Conservation (phyloP, 2,329 filamentous ascomycete genomes). For the Aspergillus ochraceus region DNA sequence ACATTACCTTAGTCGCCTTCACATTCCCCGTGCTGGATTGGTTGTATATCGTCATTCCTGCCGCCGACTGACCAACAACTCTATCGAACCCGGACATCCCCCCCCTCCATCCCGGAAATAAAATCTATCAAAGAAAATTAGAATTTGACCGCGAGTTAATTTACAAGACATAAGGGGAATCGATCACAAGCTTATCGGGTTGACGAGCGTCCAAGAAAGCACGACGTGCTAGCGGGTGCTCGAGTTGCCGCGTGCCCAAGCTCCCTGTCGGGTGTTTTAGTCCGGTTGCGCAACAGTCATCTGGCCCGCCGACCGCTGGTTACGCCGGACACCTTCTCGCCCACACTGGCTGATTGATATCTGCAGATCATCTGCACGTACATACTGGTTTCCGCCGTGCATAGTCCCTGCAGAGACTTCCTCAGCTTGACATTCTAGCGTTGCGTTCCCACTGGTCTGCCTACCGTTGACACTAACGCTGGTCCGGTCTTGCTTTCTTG, state of each 20-base stretch:
- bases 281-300: constrained; percentile 31
- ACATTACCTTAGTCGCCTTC: not conserved
- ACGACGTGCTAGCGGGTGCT: constrained; percentile 13
- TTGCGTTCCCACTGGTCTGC: constrained; percentile 16
- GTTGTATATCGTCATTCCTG: constrained; percentile 6
- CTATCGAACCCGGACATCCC: not conserved
- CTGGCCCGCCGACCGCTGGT: constrained; percentile 28
- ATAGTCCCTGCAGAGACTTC: constrained; percentile 46
- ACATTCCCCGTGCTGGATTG: constrained; percentile 14
- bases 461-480: constrained; percentile 11
- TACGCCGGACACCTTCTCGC: constrained; percentile 21
- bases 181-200: constrained; percentile 25
- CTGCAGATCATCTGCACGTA: constrained; percentile 55
- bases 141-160: not conserved
- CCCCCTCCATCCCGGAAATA: not conserved
- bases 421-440: constrained; percentile 20
- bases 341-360: constrained; percentile 23
- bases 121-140: not conserved
- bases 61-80: constrained; percentile 3
- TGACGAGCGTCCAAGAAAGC: constrained; percentile 7
- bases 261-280: constrained; percentile 21
- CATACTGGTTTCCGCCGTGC: constrained; percentile 34
- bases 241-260: constrained; percentile 20
- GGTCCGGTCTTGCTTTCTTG: constrained; percentile 12
- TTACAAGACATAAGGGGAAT: not conserved